phyloP scores from a whole-genome alignment of 1,284 basidiomycete genomes.

The Trametes pubescens region DNA sequence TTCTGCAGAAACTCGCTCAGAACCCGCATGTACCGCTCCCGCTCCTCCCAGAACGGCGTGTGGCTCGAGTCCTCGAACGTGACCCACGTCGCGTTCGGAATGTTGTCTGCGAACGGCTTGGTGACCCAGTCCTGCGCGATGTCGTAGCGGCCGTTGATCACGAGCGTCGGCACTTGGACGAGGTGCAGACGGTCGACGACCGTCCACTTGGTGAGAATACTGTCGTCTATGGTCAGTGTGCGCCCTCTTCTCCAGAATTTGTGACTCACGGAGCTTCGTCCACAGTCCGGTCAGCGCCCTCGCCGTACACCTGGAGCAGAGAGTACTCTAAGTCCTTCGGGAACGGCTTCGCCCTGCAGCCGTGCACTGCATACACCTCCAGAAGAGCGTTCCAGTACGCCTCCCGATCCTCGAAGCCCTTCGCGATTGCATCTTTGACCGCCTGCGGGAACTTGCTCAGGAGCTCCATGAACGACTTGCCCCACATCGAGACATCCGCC shows the following conservation, averaged over 20 bases:
- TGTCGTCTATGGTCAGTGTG: slow-evolving; percentile 53
- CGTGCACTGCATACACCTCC: slow-evolving; percentile 33
- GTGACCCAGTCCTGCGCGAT: slow-evolving; percentile 38
- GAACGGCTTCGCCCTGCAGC: slow-evolving; percentile 34
- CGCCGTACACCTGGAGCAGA: slow-evolving; percentile 26
- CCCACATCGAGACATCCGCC: slow-evolving; percentile 34
- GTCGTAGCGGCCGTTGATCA: slow-evolving; percentile 41
- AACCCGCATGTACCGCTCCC: slow-evolving; percentile 33
- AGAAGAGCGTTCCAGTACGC: slow-evolving; percentile 39
- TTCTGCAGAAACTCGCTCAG: slow-evolving; percentile 27
- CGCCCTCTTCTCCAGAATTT: slow-evolving; percentile 44
- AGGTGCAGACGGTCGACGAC: slow-evolving; percentile 37
- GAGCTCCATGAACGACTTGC: slow-evolving; percentile 28
- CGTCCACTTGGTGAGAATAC: slow-evolving; percentile 48
- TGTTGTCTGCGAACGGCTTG: slow-evolving; percentile 34
- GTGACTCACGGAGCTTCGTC: slow-evolving; percentile 27
- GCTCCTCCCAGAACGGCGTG: slow-evolving; percentile 40
- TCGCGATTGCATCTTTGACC: slow-evolving; percentile 37
- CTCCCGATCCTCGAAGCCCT: slow-evolving; percentile 38
- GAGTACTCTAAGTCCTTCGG: slow-evolving; percentile 32
- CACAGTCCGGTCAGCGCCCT: slow-evolving; percentile 35
- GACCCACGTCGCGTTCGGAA: slow-evolving; percentile 38
- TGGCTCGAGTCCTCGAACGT: slow-evolving; percentile 41
- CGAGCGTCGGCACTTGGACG: slow-evolving; percentile 39
- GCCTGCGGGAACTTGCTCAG: slow-evolving; percentile 33